Base-by-base conservation (phyloP, 2,329 filamentous ascomycete species). In the Neonectria sp. region DNA sequence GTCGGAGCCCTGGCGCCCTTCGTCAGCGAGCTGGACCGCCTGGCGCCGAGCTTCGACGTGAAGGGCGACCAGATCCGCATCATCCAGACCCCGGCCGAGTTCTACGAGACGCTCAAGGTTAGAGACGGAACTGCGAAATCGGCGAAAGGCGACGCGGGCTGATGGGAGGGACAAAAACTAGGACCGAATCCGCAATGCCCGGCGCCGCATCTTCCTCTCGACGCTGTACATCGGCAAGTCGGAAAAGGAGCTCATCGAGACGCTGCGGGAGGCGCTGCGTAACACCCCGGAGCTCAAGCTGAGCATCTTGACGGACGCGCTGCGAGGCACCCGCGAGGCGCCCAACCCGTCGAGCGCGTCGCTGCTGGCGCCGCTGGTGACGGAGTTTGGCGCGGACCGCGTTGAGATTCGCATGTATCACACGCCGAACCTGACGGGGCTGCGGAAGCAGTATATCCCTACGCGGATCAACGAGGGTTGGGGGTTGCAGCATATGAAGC, bases 401-500 rank as follows among this genome's bases (percentile, higher is more conserved):
- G 95, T 99, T 46, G 94, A 98, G 77, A 90, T 99, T 70, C 92
- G 95, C 74, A 97, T 99, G 95, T 99, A 97, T 78, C 96, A 99
- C 81, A 99, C 96, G 1, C 96, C 96, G 0, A 99, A 99, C 76
- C 82, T 99, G 70, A 97, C 93, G 3, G 96, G 96, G 0, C 74
- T 97, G 64, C 89, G 92, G 57, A 98, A 98, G 82, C 91, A 91
- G 75, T 85, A 93, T 72, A 89, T 98, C 2, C 96, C 96, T 0
- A 93, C 90, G 77, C 88, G 96, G 24, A 95, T 99, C 79, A 99
- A 99, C 74, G 96, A 99, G 82, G 96, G 96, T 21, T 99, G 96
- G 96, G 96, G 96, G 1, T 82, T 99, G 68, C 96, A 99, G 79
- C 96, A 99, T 78, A 99, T 99, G 95, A 99, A 99, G 86, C 86